Conservation (phyloP, 1,139 yeast genomes). For the Taphrina communis region DNA sequence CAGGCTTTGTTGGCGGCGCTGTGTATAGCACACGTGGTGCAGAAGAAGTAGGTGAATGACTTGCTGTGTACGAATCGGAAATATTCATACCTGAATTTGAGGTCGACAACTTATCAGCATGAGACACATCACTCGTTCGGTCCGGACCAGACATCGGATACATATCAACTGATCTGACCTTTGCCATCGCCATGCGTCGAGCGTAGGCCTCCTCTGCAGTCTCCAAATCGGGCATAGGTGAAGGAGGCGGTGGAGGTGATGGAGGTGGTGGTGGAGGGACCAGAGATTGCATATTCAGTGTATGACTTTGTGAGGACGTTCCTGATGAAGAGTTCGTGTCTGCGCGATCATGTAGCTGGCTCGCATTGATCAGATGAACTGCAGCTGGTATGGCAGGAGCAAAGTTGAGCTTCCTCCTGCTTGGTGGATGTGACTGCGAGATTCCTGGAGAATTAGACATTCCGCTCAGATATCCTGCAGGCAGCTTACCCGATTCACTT, state of each 20-base stretch:
- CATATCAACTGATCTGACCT: neutral
- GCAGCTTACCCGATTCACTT: neutral
- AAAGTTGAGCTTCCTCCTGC: neutral
- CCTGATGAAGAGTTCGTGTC: neutral
- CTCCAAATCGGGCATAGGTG: neutral
- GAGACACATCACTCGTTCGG: neutral
- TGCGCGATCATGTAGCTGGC: neutral
- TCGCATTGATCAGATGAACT: neutral
- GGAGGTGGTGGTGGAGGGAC: neutral
- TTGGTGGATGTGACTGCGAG: neutral
- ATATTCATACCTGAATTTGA: neutral
- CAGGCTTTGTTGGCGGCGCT: neutral
- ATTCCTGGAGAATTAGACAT: neutral
- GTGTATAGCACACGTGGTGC: slow-evolving; percentile 2
- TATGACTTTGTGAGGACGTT: neutral
- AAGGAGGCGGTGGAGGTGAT: neutral
- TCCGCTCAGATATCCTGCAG: neutral
- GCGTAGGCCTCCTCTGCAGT: slow-evolving; percentile 23
- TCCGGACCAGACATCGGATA: neutral
- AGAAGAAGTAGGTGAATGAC: neutral
- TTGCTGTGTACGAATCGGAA: neutral
- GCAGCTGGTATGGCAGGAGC: slow-evolving; percentile 14
- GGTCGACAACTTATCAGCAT: neutral
- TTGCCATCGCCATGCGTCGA: neutral
- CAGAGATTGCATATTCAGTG: neutral